Percentiles rank a stretch among this genome's conserved stretches.
phyloP scores from a whole-genome alignment of 2,329 filamentous ascomycete species.

The Penicillium olsonii region DNA sequence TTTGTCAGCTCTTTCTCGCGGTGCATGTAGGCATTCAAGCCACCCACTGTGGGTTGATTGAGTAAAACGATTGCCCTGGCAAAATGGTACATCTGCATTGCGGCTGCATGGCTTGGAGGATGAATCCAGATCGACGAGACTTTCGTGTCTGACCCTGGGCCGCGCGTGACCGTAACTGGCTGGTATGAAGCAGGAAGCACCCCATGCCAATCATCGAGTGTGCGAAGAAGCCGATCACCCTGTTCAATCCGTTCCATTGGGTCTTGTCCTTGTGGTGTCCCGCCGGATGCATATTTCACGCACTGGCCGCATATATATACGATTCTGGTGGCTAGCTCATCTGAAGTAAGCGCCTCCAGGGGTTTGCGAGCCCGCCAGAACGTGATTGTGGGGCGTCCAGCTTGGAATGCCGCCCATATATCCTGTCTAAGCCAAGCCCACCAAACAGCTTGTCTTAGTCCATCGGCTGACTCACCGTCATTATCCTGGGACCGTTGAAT shows the following conservation, averaged over 20 bases:
- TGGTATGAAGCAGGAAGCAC: slow-evolving; percentile 44
- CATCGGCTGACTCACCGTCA: slow-evolving; percentile 56
- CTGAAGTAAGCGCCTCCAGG: slow-evolving; percentile 49
- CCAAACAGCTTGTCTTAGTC: slow-evolving; percentile 60
- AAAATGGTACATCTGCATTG: slow-evolving; percentile 55
- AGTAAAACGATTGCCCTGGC: slow-evolving; percentile 55
- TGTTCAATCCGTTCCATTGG: slow-evolving; percentile 46
- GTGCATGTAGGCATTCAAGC: slow-evolving; percentile 47
- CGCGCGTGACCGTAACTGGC: slow-evolving; percentile 35
- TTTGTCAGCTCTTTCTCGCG: slow-evolving; percentile 18
- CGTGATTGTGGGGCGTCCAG: slow-evolving; percentile 56
- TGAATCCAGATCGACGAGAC: slow-evolving; percentile 53
- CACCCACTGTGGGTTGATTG: slow-evolving; percentile 53
- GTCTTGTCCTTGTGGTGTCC: slow-evolving; percentile 42
- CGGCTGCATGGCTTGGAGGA: slow-evolving; percentile 48
- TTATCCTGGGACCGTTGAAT: slow-evolving; percentile 63
- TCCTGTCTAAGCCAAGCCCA: slow-evolving; percentile 67
- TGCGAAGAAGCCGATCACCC: slow-evolving; percentile 47
- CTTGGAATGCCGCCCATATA: slow-evolving; percentile 63
- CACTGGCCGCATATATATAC: slow-evolving; percentile 56
- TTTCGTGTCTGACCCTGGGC: slow-evolving; percentile 18
- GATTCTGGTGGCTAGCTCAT: slow-evolving; percentile 55
- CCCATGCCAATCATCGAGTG: slow-evolving; percentile 52
- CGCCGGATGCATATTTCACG: slow-evolving; percentile 58
- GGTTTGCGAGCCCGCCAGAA: slow-evolving; percentile 58